Base-by-base conservation (phyloP, 1,284 basidiomycete genomes). In the Malassezia restricta region DNA sequence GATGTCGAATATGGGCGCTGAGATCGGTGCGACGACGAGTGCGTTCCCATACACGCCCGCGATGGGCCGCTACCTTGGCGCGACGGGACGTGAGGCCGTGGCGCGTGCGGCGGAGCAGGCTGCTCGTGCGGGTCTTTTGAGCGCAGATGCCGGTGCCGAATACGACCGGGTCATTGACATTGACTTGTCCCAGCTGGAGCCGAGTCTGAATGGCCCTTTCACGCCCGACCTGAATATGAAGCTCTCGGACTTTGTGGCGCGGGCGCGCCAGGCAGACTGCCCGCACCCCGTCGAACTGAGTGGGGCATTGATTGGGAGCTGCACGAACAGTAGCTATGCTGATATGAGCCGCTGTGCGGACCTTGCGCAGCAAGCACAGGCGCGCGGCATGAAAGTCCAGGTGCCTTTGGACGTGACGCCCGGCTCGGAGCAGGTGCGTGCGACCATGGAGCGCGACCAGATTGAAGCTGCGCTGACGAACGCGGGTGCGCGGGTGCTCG, bases 1-100 rank as follows among this genome's bases (percentile, higher is more conserved):
- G 5, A 86, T 95, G 57, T 85, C 87, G 51, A 96, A 96, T 76
- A 99, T 98, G 94, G 94, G 94, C 55, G 94, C 94, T 20, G 94
- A 99, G 78, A 89, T 98, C 27, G 94, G 94, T 42, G 94, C 94
- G 6, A 99, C 94, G 2, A 96, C 94, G 0, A 92, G 89, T 1
- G 89, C 87, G 3, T 99, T 99, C 80, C 91, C 91, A 11, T 98
- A 95, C 76, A 90, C 88, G 6, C 75, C 80, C 11, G 65, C 52
- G 65, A 98, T 98, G 92, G 80, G 82, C 35, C 78, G 82, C 28
- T 98, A 98, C 76, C 81, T 99, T 29, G 78, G 81, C 61, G 90
- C 90, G 11, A 98, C 94, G 12, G 84, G 87, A 45, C 83, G 94
- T 51, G 83, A 80, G n/a, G 81, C 84, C 31, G 89, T 94, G 30